A percentile compares a stretch with the other conserved stretches of the same genome.
phyloP scores from a whole-genome alignment of 768 basidiomycete genomes.

The Plicaturopsis crispa region DNA sequence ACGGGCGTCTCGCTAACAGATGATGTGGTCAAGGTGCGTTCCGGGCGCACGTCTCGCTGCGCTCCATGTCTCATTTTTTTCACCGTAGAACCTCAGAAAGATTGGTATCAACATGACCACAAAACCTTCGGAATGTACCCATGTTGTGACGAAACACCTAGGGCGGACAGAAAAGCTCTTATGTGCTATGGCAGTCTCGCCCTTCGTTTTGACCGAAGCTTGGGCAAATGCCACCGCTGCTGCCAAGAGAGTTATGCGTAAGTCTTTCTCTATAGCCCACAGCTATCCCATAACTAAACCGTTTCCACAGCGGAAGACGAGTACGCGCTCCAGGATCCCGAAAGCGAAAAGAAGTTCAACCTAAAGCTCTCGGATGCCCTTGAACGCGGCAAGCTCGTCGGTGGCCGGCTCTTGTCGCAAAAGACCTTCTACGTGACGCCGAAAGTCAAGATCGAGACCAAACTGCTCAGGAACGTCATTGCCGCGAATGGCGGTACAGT shows the following conservation, averaged over 20 bases:
- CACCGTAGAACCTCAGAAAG: slow-evolving; percentile 45
- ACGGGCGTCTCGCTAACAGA: slow-evolving; percentile 58
- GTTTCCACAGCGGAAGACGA: slow-evolving; percentile 47
- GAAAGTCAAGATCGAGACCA: slow-evolving; percentile 48
- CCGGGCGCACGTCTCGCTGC: not conserved
- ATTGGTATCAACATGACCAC: slow-evolving; percentile 62
- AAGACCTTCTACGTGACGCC: slow-evolving; percentile 73
- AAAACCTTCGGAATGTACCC: slow-evolving; percentile 64
- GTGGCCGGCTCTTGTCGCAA: slow-evolving; percentile 52
- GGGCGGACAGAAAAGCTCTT: slow-evolving; percentile 87
- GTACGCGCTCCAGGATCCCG: slow-evolving; percentile 52
- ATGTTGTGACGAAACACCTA: slow-evolving; percentile 62
- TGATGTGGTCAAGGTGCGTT: slow-evolving; percentile 48
- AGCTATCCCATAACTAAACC: slow-evolving; percentile 1
- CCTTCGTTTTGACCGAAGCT: slow-evolving; percentile 52
- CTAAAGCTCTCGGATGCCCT: slow-evolving; percentile 61
- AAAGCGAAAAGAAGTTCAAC: slow-evolving; percentile 56
- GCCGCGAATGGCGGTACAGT: slow-evolving; percentile 68
- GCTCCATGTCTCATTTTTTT: slow-evolving; percentile 1
- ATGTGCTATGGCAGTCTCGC: slow-evolving; percentile 58
- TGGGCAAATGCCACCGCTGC: slow-evolving; percentile 64
- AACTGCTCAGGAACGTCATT: slow-evolving; percentile 64
- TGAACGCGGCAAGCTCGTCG: slow-evolving; percentile 41
- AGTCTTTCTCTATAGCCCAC: slow-evolving; percentile 17
- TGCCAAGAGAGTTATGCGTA: slow-evolving; percentile 55